Base-by-base conservation (phyloP, 306 rosid genomes). In the Herpetospermum pedunculosum region DNA sequence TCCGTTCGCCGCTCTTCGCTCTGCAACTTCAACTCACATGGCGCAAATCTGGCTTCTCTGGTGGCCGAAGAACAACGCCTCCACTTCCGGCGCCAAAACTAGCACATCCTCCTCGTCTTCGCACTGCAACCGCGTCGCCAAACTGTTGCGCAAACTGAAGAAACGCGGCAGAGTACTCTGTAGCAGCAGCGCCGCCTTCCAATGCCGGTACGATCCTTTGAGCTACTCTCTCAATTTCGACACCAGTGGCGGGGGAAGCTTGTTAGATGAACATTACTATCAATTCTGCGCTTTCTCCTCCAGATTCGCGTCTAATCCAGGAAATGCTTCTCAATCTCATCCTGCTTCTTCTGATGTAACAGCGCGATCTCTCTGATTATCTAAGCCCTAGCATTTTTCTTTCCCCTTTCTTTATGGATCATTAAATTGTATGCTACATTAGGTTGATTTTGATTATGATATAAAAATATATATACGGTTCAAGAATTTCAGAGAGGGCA, bases 171-270 rank as follows among this genome's bases (percentile, higher is more conserved):
- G 37, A 2, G 72, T 84, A 8, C 25, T 80, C 35, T 40, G 72
- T 1, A 47, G 70, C 6, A 55, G 83, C 23, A 52, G 83, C 23
- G 47, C 82, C 23, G 53, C 88, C 0, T 80, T 89, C 60, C 88
- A 88, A 65, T 88, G 92, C 78, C 86, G 83, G 43, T 92, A 92
- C 62, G 97, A 92, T 77, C 96, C 96, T 0, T 8, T 89, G 80
- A 92, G 97, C 80, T 92, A 89, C 76, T 82, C 96, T 15, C 85
- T 92, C 74, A 92, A 92, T 81, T 92, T 92, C 43, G 97, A 92
- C n/a, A 37, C 82, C 11, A 77, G 78, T 70, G 94, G 91, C 38
- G 80, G 82, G 48, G 97, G 95, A 19, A 80, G 73, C 81, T 76
- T 81, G 60, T 54, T 82, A 54, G 96, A 88, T 65, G 92, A 92